These are phyloP conservation scores for Phytophthora ohioensis DNA, from an alignment of 352 stramenopile species.

Conservation along the genomic window DNA sequence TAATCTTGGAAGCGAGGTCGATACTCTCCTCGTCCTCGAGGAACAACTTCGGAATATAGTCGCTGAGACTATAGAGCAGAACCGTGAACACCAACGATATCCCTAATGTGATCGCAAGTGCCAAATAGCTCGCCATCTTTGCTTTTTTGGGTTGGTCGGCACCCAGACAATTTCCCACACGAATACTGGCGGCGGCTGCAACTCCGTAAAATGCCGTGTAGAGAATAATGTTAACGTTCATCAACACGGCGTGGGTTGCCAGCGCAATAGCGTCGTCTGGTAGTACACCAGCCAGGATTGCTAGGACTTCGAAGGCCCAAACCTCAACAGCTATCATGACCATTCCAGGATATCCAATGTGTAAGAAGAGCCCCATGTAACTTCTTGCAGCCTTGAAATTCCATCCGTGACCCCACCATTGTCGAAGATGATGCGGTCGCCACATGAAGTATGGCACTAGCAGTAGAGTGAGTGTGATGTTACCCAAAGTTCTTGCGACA, in stretches of 20 bases:
- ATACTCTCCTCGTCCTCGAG: conserved; percentile 49
- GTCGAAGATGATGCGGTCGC: conserved; percentile 31
- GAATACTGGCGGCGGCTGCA: conserved; percentile 58
- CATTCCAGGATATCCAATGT: conserved; percentile 56
- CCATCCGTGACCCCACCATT: conserved; percentile 52
- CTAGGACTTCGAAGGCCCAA: conserved; percentile 68
- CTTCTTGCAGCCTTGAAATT: conserved; percentile 32
- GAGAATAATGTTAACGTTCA: conserved; percentile 63
- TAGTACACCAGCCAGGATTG: conserved; percentile 53
- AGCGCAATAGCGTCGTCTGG: conserved; percentile 53
- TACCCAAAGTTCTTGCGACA: conserved; percentile 57
- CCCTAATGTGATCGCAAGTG: conserved; percentile 39
- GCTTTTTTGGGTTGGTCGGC: conserved; percentile 48
- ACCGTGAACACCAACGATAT: conserved; percentile 34
- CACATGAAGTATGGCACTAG: conserved; percentile 62
- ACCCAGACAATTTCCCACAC: conserved; percentile 62
- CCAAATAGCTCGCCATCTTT: conserved; percentile 40
- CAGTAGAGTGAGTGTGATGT: conserved; percentile 47
- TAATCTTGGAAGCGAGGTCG: conserved; percentile 43
- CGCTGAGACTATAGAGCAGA: conserved; percentile 34
- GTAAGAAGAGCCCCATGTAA: conserved; percentile 47
- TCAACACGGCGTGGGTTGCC: conserved; percentile 59
- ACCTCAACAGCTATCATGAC: conserved; percentile 68
- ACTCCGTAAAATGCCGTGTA: conserved; percentile 68
- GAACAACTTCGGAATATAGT: conserved; percentile 41